Conservation (phyloP, 2,329 filamentous ascomycete genomes). For the Colletotrichum musicola region DNA sequence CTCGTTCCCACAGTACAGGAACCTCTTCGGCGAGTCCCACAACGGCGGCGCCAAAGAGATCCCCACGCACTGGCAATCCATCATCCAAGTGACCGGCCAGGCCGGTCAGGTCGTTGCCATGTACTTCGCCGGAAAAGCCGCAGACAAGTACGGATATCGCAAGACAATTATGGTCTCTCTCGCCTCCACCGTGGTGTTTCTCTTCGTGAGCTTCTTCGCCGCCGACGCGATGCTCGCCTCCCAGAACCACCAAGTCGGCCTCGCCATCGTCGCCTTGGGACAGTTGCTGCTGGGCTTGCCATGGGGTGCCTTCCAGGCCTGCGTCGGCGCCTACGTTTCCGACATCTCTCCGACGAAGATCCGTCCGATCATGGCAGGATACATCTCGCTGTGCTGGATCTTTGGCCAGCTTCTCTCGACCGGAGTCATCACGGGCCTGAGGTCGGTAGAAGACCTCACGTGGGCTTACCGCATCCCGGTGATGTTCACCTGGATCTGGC, state of each 20-base stretch:
- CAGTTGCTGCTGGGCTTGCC: slow-evolving; percentile 53
- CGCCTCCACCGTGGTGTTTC: slow-evolving; percentile 16
- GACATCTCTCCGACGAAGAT: slow-evolving; percentile 50
- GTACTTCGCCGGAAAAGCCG: slow-evolving; percentile 16
- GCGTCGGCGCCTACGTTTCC: slow-evolving; percentile 53
- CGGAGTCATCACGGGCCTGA: slow-evolving; percentile 48
- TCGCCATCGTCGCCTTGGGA: slow-evolving; percentile 48
- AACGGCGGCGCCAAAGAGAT: slow-evolving; percentile 50
- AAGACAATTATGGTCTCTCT: slow-evolving; percentile 30
- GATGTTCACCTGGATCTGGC: slow-evolving; percentile 54
- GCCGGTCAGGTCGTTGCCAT: slow-evolving; percentile 25
- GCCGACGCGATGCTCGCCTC: slow-evolving; percentile 42
- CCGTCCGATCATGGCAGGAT: slow-evolving; percentile 52
- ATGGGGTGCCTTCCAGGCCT: slow-evolving; percentile 49
- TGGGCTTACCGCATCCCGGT: slow-evolving; percentile 56
- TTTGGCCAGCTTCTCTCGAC: slow-evolving; percentile 54
- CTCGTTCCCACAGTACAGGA: slow-evolving; percentile 45
- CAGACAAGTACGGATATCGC: slow-evolving; percentile 28
- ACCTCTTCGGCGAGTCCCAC: slow-evolving; percentile 44
- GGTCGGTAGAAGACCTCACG: slow-evolving; percentile 40
- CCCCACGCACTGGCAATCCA: slow-evolving; percentile 57
- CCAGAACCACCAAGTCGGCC: slow-evolving; percentile 48
- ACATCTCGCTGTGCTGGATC: slow-evolving; percentile 56
- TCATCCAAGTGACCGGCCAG: slow-evolving; percentile 20
- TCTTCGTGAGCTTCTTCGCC: slow-evolving; percentile 32